Evolutionary conservation across 1,139 yeast genomes (phyloP), one percentile per base, ranked within the genome.

Genomic region (Suhomyces atakaporum): DNA sequence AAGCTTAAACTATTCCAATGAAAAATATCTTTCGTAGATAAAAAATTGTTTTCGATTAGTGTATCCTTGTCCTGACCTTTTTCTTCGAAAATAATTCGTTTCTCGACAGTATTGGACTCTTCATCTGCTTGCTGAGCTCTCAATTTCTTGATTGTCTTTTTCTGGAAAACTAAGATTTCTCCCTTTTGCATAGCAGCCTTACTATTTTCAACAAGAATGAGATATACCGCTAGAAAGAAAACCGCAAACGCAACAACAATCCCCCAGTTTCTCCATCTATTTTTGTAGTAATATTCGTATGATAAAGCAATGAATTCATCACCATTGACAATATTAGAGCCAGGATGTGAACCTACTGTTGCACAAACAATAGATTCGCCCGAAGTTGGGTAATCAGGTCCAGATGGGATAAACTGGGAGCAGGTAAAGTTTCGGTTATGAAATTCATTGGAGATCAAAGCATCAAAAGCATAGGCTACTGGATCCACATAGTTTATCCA

Each of bases 231-330:
- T 36, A 82, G 62, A 60, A 84, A 81, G 57, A 81, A 72, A 18
- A 79, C 33, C 20, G 66, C 60, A 53, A 74, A 84, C 1, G 70
- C 86, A 42, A 81, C 39, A 26, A 74, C 62, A 47, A 88, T 81
- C 54, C 95, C 96, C 47, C 80, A 77, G 54, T 88, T 82, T 66
- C 96, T 80, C 96, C 96, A 88, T 53, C 77, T 76, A 58, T 88
- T 89, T 7, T 63, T 42, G 47, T 75, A 70, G 28, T 58, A 51
- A 60, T 84, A 87, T 9, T 55, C 46, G 55, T 61, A 81, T 2
- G 80, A 59, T 10, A 49, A 44, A 4, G 48, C 50, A 31, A 87
- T 46, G 55, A 80, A 88, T 12, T 50, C 63, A 35, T 79, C 73
- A 54, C 96, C 96, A 24, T 56, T 45, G 29, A 88, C 84, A 33